These are phyloP conservation scores for Aspergillus bombycis DNA, from an alignment of 2,329 filamentous ascomycete genomes.

Conservation along the genomic window DNA sequence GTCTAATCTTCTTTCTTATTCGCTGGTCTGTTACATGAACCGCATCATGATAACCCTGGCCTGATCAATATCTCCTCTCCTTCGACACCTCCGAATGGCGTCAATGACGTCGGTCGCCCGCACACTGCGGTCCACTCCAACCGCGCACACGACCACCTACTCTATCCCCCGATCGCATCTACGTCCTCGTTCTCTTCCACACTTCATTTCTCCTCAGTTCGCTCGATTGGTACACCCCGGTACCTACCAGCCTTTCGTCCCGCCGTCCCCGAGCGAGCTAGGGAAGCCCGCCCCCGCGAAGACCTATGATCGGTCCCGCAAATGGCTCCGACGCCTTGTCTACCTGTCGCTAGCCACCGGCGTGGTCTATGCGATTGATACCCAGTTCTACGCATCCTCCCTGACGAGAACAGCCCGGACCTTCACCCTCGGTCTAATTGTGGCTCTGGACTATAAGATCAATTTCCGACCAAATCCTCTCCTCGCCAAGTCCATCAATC, in stretches of 20 bases:
- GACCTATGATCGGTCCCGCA: constrained; percentile 69
- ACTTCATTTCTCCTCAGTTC: background rate
- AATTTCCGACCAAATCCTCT: constrained; percentile 85
- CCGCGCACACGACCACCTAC: constrained; percentile 3
- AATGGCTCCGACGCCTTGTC: constrained; percentile 76
- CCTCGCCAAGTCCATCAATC: constrained; percentile 71
- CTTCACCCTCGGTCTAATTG: constrained; percentile 75
- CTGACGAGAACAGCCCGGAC: constrained; percentile 78
- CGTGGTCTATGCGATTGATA: constrained; percentile 69
- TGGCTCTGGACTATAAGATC: constrained; percentile 92
- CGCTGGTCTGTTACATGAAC: background rate
- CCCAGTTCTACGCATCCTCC: constrained; percentile 75
- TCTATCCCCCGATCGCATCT: constrained; percentile 7
- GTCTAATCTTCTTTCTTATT: background rate
- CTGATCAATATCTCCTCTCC: background rate
- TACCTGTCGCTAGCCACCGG: constrained; percentile 64
- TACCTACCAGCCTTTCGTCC: constrained; percentile 68
- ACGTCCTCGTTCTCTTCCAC: constrained; percentile 3
- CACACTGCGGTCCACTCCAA: constrained; percentile 7
- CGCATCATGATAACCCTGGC: background rate
- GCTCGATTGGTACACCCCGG: constrained; percentile 37
- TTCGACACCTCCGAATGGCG: constrained; percentile 13
- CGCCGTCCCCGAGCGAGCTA: constrained; percentile 77
- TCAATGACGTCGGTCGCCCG: constrained; percentile 12
- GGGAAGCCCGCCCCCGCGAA: constrained; percentile 72